These are phyloP conservation scores for Zychaea mexicana DNA, from an alignment of 371 early-diverging fungal genomes.

Conservation along the genomic window DNA sequence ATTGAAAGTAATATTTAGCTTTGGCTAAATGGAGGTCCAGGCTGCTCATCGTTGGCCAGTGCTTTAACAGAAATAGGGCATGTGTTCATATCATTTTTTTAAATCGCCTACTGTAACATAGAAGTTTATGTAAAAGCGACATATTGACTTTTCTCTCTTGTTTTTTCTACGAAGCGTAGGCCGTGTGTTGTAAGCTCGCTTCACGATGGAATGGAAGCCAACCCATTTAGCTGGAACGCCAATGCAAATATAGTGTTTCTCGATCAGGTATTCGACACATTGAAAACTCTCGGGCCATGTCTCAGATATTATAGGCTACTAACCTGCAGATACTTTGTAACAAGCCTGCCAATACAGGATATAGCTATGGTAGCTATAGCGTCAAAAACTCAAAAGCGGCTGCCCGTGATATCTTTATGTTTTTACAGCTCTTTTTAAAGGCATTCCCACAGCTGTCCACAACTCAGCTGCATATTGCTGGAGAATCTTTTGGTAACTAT, in stretches of 20 bases:
- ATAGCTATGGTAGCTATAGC: conserved; percentile 68
- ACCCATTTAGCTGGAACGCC: conserved; percentile 79
- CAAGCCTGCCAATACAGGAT: conserved; percentile 75
- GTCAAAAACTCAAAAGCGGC: conserved; percentile 54
- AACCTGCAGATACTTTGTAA: not conserved
- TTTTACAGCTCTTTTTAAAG: conserved; percentile 73
- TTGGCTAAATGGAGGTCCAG: conserved; percentile 88
- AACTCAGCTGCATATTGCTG: conserved; percentile 50
- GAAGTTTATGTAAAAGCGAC: not conserved
- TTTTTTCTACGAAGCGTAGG: conserved; percentile 16
- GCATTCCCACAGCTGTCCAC: conserved; percentile 50
- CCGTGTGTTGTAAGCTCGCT: conserved; percentile 65
- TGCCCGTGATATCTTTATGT: conserved; percentile 61
- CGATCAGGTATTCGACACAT: conserved; percentile 61
- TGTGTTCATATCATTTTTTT: not conserved
- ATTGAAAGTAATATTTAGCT: conserved; percentile 27
- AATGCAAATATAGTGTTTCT: conserved; percentile 84
- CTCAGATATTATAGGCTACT: not conserved
- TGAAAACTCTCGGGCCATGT: not conserved
- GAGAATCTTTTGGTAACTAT: conserved; percentile 61
- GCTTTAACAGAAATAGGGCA: not conserved
- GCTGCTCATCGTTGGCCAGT: conserved; percentile 67
- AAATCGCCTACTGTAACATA: conserved; percentile 72
- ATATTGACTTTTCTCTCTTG: not conserved
- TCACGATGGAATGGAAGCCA: conserved; percentile 57